Conservation (phyloP, 2,329 filamentous ascomycete species). For the Pochonia chlamydosporia region DNA sequence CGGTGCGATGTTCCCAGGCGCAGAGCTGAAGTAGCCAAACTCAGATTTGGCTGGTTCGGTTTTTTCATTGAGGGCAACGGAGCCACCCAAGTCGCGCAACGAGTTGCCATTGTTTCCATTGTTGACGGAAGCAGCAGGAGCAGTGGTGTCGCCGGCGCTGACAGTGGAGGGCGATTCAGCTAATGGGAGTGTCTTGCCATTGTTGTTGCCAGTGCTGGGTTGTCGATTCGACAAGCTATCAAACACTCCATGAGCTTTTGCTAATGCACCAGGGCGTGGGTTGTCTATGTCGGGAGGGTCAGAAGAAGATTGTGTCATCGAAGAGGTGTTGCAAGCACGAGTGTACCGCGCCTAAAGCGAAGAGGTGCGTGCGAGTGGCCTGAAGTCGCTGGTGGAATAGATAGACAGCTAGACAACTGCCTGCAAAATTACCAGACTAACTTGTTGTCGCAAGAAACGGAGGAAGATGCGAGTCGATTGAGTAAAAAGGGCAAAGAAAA, state of each 20-base stretch:
- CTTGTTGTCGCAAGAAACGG: not conserved
- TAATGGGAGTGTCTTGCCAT: not conserved
- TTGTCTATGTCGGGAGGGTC: slow-evolving; percentile 49
- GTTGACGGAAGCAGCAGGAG: slow-evolving; percentile 1
- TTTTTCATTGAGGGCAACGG: slow-evolving; percentile 9
- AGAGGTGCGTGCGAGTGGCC: not conserved
- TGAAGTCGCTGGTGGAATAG: not conserved
- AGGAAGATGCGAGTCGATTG: not conserved
- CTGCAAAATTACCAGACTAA: not conserved
- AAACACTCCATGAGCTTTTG: slow-evolving; percentile 49
- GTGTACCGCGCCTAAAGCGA: slow-evolving; percentile 3
- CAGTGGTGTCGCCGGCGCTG: not conserved
- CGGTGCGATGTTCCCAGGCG: slow-evolving; percentile 24
- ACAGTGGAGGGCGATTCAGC: slow-evolving; percentile 7
- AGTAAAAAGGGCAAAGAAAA: not conserved
- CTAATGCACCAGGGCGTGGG: slow-evolving; percentile 49
- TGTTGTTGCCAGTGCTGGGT: slow-evolving; percentile 1
- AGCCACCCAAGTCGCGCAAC: slow-evolving; percentile 7
- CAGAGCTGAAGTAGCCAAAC: slow-evolving; percentile 20
- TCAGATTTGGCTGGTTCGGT: slow-evolving; percentile 13
- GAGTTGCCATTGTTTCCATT: slow-evolving; percentile 19
- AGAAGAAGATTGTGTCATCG: slow-evolving; percentile 58
- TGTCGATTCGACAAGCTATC: slow-evolving; percentile 29
- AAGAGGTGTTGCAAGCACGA: slow-evolving; percentile 30
- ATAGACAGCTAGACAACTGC: not conserved